Evolutionary conservation across 2,329 filamentous ascomycete genomes (phyloP), one percentile per base, ranked within the genome.

Genomic region (Arthrobotrys sinensis): DNA sequence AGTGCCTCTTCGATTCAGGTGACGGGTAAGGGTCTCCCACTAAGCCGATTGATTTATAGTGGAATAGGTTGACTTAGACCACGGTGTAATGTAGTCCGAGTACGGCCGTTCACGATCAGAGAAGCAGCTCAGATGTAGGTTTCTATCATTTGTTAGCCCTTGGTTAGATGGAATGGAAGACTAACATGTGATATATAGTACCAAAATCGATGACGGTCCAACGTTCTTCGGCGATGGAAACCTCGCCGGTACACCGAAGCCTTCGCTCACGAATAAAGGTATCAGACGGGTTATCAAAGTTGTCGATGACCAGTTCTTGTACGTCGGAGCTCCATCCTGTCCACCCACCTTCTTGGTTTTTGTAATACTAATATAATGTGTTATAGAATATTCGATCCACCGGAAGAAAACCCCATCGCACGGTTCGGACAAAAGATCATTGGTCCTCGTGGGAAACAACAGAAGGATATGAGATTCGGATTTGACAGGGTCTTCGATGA

Each of bases 401-500:
- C 96, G 48, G 96, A 99, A 85, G 94, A 98, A 83, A 97, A 91
- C 82, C 93, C 94, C 0, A 91, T 98, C 7, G 93, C 97, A 79
- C 92, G 91, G 81, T 97, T 97, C 84, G 92, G 92, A 34, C 89
- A 91, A 83, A 93, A 92, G 1, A 91, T 96, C 10, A 89, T 97
- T 8, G 91, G 92, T 2, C 87, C 87, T 0, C 89, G 90, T 67
- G 94, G 94, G 70, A 98, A 97, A 85, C 92, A 94, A 81, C 93
- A 96, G 82, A 99, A 99, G 84, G 96, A 99, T 84, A 94, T 97
- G 84, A 96, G 96, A 3, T 99, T 99, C 82, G 94, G 92, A 64
- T 99, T 99, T 85, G 96, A 99, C 85, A 89, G 93, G 71, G 93
- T 99, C 80, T 98, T 99, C 85, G 96, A 99, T 87, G 94, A 98